Base-by-base conservation (phyloP, 2,329 filamentous ascomycete genomes). In the Fusarium sacchari region DNA sequence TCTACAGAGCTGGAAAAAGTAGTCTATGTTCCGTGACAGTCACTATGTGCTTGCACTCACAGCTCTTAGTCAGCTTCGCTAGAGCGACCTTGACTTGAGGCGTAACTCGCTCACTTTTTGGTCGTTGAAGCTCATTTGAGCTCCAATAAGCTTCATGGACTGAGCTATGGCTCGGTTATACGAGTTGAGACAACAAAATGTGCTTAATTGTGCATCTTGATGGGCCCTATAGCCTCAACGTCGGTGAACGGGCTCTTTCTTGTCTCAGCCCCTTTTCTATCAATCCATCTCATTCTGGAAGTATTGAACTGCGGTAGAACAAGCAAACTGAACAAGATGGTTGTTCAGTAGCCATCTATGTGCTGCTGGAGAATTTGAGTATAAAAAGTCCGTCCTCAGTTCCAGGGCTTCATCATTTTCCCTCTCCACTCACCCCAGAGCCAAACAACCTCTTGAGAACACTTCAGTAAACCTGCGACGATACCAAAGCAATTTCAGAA, bases 141-240 rank as follows among this genome's bases (percentile, higher is more conserved):
- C 14, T 39, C 26, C 6, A 34, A 39, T n/a, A 40, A 10, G 28
- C 39, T 22, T n/a, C 15, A 7, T 7, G 1, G 10, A 7, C 6
- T 8, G 15, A 3, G 2, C 1, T 6, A 24, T 14, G 12, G n/a
- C 18, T 39, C 11, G 1, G 14, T 3, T 26, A 5, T 46, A n/a
- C 7, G 8, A 39, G 17, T 12, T 7, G 9, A 3, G 34, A 8
- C 12, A 37, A 10, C 3, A 26, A 11, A 20, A 5, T 4, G 2
- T 12, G 32, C 12, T 37, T 26, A 8, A 10, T 17, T 13, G 4
- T 6, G 12, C 34, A 6, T 26, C 12, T 34, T 15, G 3, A 7
- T 17, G 18, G 28, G 18, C 11, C 20, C 12, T 10, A n/a, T 26
- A 8, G 18, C 26, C 10, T 30, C 10, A 44, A n/a, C 9, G 11